phyloP scores from a whole-genome alignment of 208 protist genomes.

The Acanthamoeba culbertsoni region DNA sequence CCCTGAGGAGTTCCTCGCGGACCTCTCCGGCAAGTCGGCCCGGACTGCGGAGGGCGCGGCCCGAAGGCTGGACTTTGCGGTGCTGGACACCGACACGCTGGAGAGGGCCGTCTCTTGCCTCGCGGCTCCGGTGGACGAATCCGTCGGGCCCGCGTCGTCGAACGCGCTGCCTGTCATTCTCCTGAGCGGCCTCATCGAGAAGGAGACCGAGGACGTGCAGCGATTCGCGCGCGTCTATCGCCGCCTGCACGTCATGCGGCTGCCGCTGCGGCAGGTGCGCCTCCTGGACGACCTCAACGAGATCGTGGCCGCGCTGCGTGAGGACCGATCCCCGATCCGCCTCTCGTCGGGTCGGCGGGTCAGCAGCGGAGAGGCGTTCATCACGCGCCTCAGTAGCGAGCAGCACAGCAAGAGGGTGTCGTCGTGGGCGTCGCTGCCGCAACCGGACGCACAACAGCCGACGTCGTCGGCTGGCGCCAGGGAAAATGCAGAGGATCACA shows the following conservation, averaged over 20 bases:
- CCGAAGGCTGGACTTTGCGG: not conserved
- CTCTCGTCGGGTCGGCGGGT: not conserved
- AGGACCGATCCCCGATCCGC: not conserved
- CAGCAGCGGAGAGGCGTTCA: not conserved
- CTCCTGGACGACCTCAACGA: slow-evolving; percentile 20
- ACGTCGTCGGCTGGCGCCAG: too few relatives aligned
- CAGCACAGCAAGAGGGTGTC: not conserved
- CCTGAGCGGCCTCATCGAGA: not conserved
- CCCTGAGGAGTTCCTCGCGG: not conserved
- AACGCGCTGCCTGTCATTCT: not conserved
- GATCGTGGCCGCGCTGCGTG: not conserved
- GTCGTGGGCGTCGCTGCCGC: not conserved
- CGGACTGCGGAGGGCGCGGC: not conserved
- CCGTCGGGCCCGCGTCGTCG: too few relatives aligned
- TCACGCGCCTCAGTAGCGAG: not conserved
- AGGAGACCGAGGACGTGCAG: slow-evolving; percentile 22
- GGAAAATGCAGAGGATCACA: too few relatives aligned
- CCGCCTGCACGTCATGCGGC: slow-evolving; percentile 6
- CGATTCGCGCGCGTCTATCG: not conserved
- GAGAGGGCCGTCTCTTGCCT: not conserved
- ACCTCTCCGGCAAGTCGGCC: not conserved
- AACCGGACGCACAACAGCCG: too few relatives aligned
- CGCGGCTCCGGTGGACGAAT: too few relatives aligned
- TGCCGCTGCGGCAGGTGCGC: not conserved
- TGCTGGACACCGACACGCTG: slow-evolving; percentile 11